These are phyloP conservation scores for Talaromyces borbonicus DNA, from an alignment of 495 filamentous ascomycete species.

Conservation along the genomic window DNA sequence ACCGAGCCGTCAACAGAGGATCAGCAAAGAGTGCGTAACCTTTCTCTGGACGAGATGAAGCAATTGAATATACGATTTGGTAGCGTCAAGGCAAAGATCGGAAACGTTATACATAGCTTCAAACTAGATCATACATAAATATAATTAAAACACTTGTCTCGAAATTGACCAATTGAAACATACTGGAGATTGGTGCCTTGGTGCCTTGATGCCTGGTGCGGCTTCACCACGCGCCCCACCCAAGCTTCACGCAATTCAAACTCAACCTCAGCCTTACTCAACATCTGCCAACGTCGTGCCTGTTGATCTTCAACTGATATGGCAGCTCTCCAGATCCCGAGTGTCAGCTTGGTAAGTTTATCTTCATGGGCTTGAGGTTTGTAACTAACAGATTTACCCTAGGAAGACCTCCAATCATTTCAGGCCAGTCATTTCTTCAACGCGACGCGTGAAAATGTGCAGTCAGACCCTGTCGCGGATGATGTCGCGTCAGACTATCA, in stretches of 20 bases:
- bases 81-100: conserved; percentile 63
- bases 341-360: conserved; percentile 42
- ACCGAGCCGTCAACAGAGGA: conserved; percentile 17
- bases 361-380: background rate
- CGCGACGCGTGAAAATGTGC: conserved; percentile 12
- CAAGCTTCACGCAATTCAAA: background rate
- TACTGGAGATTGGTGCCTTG: no score
- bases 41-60: conserved; percentile 16
- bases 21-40: conserved; percentile 22
- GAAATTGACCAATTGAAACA: no score
- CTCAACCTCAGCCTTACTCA: background rate
- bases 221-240: background rate
- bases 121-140: no score
- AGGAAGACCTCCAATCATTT: conserved; percentile 69
- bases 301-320: conserved; percentile 2
- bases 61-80: conserved; percentile 22
- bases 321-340: conserved; percentile 24
- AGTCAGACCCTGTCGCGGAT: conserved; percentile 18
- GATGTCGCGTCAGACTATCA: conserved; percentile 44
- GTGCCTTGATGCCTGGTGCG: no score
- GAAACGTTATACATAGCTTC: conserved; percentile 18
- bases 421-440: conserved; percentile 53
- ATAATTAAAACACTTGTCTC: no score
- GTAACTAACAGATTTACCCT: conserved; percentile 6
- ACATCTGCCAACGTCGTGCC: background rate